phyloP scores from a whole-genome alignment of 1,139 yeast genomes.

The Oligophagozyma castellii region DNA sequence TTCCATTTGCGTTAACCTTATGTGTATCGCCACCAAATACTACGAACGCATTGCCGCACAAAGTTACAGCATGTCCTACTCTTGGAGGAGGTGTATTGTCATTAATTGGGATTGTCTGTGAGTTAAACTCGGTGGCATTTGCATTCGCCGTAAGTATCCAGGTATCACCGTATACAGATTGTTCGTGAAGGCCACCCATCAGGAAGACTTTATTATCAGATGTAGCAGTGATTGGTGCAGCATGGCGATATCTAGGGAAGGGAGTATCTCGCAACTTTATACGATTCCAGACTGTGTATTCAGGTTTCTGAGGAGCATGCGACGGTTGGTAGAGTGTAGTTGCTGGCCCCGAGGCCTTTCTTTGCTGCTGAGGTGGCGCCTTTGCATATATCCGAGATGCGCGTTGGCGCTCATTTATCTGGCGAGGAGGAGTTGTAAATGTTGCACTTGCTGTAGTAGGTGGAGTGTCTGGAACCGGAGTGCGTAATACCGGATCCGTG shows the following conservation, averaged over 20 bases:
- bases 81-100: slow-evolving; percentile 85
- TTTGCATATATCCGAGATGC: slow-evolving; percentile 17
- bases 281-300: slow-evolving; percentile 57
- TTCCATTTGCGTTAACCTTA: slow-evolving; percentile 62
- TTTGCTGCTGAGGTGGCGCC: slow-evolving; percentile 17
- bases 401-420: no score
- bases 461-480: not conserved
- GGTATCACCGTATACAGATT: slow-evolving; percentile 86
- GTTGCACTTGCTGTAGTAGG: not conserved
- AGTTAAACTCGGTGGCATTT: slow-evolving; percentile 30
- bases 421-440: not conserved
- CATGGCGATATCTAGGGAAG: slow-evolving; percentile 89
- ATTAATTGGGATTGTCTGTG: slow-evolving; percentile 52
- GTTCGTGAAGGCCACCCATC: slow-evolving; percentile 92
- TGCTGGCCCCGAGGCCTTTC: slow-evolving; percentile 21
- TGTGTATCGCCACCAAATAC: slow-evolving; percentile 95
- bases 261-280: slow-evolving; percentile 64
- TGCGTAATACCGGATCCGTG: no score
- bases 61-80: slow-evolving; percentile 87
- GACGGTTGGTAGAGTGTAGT: slow-evolving; percentile 7
- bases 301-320: not conserved
- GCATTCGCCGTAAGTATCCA: slow-evolving; percentile 57
- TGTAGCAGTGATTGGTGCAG: slow-evolving; percentile 62
- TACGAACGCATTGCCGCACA: slow-evolving; percentile 90
- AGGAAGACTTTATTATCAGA: slow-evolving; percentile 75